Evolutionary conservation across 106 monocot species (phyloP).

Genomic region (Hemerocallis citrina): DNA sequence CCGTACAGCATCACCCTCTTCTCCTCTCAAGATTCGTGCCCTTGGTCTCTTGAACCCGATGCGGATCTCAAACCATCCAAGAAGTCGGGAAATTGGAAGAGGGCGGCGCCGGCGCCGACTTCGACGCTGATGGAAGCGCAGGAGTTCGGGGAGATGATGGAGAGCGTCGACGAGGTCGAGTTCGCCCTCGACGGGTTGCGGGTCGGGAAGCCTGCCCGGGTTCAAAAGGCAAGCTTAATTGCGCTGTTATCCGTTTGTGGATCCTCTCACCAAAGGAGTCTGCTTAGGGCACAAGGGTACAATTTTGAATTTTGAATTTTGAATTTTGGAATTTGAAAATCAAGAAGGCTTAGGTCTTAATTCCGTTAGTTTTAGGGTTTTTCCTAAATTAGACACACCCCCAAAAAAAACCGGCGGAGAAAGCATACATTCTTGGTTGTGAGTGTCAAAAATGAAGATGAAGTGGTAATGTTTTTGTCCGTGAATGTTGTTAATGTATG

Average conservation of each 20-base stretch:
- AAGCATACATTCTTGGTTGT: slow-evolving; percentile 2
- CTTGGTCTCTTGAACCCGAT: slow-evolving; percentile 56
- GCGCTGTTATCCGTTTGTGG: slow-evolving; percentile 54
- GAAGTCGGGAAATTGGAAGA: too few species aligned
- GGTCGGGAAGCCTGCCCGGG: slow-evolving; percentile 51
- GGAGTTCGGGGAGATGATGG: slow-evolving; percentile 99
- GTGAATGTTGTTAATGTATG: too few species aligned
- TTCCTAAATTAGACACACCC: too few species aligned
- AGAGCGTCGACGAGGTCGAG: slow-evolving; percentile 86
- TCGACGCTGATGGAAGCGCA: slow-evolving; percentile 92
- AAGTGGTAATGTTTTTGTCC: too few species aligned
- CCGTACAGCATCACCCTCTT: slow-evolving; percentile 12
- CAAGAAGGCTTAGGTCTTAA: too few species aligned
- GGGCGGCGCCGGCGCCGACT: too few species aligned
- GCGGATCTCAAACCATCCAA: too few species aligned
- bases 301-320: slow-evolving; percentile 7
- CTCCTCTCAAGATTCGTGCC: slow-evolving; percentile 65
- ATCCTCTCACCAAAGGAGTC: slow-evolving; percentile 51
- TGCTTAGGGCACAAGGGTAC: slow-evolving; percentile 84
- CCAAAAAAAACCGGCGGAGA: too few species aligned
- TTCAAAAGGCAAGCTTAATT: slow-evolving; percentile 61
- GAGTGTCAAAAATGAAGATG: background rate
- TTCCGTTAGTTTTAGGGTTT: too few species aligned
- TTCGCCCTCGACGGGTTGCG: slow-evolving; percentile 89
- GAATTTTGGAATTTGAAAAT: too few species aligned